phyloP scores from a whole-genome alignment of 2,329 filamentous ascomycete genomes.

The Arthrobotrys sinensis region DNA sequence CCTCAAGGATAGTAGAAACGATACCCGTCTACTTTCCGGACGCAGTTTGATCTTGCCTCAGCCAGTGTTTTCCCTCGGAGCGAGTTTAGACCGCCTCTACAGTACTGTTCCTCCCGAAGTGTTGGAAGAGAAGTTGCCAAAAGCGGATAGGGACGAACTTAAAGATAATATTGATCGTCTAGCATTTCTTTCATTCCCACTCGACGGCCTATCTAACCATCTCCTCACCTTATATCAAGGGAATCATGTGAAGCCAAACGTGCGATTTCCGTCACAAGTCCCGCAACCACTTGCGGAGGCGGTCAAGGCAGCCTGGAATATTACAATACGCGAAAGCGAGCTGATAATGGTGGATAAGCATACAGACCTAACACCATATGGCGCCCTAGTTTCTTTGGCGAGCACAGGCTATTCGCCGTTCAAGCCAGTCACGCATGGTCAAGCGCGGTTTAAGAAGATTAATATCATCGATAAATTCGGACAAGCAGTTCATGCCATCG shows the following conservation, averaged over 20 bases:
- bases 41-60: slow-evolving; percentile 68
- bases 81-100: slow-evolving; percentile 1
- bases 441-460: slow-evolving; percentile 69
- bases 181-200: slow-evolving; percentile 57
- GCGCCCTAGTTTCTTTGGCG: slow-evolving; percentile 46
- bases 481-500: slow-evolving; percentile 67
- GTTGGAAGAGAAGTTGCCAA: background rate
- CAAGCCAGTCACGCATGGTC: slow-evolving; percentile 69
- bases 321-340: too few species aligned
- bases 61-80: slow-evolving; percentile 65
- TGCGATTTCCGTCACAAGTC: slow-evolving; percentile 60
- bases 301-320: too few species aligned
- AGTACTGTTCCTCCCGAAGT: background rate
- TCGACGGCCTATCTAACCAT: slow-evolving; percentile 66
- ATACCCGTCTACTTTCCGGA: slow-evolving; percentile 66
- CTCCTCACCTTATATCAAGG: slow-evolving; percentile 67
- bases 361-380: slow-evolving; percentile 67
- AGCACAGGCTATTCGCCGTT: slow-evolving; percentile 55
- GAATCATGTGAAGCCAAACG: slow-evolving; percentile 68
- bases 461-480: slow-evolving; percentile 72
- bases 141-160: background rate
- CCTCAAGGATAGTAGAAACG: slow-evolving; percentile 27
- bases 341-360: slow-evolving; percentile 30
- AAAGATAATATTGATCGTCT: background rate
- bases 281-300: too few species aligned